A percentile compares a stretch with the other conserved stretches of the same genome.
Conservation (phyloP, 306 rosid species). For the Corylus americana region DNA sequence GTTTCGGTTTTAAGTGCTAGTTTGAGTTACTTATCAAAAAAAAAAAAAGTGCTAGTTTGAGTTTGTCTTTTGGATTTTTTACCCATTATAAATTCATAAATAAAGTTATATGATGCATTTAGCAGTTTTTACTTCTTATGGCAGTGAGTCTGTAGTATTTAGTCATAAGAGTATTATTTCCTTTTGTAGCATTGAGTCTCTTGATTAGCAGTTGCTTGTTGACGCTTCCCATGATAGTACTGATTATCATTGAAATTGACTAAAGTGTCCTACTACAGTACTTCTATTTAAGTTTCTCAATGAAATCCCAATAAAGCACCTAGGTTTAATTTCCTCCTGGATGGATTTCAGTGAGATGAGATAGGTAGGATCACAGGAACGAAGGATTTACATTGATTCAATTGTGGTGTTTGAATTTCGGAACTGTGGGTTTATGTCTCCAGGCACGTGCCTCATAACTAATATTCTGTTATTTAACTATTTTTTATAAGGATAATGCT, state of each 20-base stretch:
- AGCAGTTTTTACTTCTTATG: not conserved
- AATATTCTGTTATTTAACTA: too few species aligned
- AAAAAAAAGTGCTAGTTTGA: not conserved
- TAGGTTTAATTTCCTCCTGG: too few species aligned
- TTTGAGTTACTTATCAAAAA: not conserved
- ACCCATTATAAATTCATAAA: not conserved
- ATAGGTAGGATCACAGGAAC: too few species aligned
- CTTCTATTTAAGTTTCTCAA: too few species aligned
- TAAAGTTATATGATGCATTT: not conserved
- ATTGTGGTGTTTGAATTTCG: not conserved
- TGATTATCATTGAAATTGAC: not conserved
- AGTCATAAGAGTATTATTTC: not conserved
- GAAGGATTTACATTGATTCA: too few species aligned
- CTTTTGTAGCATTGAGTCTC: not conserved
- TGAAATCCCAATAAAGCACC: too few species aligned
- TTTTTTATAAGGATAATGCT: too few species aligned
- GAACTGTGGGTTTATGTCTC: not conserved
- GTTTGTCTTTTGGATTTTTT: not conserved
- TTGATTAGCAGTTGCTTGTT: not conserved
- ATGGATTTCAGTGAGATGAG: too few species aligned
- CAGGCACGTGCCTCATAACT: not conserved
- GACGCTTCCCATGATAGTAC: not conserved
- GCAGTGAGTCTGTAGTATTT: not conserved
- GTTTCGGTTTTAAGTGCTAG: not conserved
- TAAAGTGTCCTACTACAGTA: not conserved